Conservation (phyloP, 176 grass and related monocot species). For the Phyllostachys edulis region DNA sequence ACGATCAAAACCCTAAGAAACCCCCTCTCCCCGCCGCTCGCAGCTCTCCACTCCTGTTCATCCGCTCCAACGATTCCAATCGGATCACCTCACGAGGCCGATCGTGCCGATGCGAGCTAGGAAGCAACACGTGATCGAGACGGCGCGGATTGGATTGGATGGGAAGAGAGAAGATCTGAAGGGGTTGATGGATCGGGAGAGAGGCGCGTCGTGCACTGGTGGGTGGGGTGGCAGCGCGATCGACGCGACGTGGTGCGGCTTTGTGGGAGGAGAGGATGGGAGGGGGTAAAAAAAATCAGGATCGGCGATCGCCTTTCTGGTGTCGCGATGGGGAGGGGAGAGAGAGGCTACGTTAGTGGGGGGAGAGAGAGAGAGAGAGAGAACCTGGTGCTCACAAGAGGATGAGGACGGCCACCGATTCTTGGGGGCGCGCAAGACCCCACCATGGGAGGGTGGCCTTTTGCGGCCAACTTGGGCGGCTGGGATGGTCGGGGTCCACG, state of each 20-base stretch:
- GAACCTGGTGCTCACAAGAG: conserved; percentile 41
- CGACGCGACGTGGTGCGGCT: not conserved
- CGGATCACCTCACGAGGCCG: not conserved
- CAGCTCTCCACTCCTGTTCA: not conserved
- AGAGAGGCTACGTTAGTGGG: not conserved
- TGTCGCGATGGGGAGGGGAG: conserved; percentile 3
- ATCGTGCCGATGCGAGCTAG: not conserved
- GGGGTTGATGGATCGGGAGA: not conserved
- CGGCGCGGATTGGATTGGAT: not conserved
- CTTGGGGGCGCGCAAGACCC: conserved; percentile 1
- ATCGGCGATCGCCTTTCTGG: not conserved
- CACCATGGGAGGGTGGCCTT: conserved; percentile 29
- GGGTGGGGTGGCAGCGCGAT: not conserved
- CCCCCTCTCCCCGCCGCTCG: not conserved
- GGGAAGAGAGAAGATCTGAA: not conserved
- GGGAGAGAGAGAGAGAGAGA: conserved; percentile 1
- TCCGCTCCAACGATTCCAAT: not conserved
- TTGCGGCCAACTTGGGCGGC: conserved; percentile 21
- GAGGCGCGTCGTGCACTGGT: conserved; percentile 25
- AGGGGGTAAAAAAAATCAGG: not conserved
- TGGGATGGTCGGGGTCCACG: not conserved
- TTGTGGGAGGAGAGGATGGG: not conserved
- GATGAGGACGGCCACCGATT: conserved; percentile 47
- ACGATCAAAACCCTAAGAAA: conserved; percentile 40
- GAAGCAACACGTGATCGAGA: not conserved